phyloP scores from a whole-genome alignment of 163 green algal genomes.

The Scenedesmus sp. region DNA sequence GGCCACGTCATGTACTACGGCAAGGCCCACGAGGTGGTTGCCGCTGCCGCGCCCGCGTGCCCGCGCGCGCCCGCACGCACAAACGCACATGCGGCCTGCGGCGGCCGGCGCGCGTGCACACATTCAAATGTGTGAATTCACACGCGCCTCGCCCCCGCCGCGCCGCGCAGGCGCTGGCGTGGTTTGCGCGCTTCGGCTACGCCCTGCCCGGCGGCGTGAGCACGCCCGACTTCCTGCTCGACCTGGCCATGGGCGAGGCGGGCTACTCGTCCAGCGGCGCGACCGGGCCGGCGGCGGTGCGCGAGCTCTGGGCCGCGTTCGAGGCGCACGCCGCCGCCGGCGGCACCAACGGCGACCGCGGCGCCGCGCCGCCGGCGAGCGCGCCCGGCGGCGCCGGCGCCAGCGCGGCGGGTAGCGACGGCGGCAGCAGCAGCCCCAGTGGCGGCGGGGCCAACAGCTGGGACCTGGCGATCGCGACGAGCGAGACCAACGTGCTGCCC shows the following conservation, averaged over 20 bases:
- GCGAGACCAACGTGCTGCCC: too few relatives aligned
- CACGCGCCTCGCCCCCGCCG: too few relatives aligned
- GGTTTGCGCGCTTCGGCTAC: conserved; percentile 68
- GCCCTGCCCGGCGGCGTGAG: conserved; percentile 74
- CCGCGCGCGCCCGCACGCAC: too few relatives aligned
- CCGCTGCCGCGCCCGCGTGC: too few relatives aligned
- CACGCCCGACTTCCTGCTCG: conserved; percentile 87
- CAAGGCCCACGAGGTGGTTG: conserved; percentile 56
- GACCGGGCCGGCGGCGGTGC: conserved; percentile 17
- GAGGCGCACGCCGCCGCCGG: not conserved
- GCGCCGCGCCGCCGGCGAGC: too few relatives aligned
- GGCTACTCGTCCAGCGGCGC: conserved; percentile 29
- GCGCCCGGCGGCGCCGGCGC: too few relatives aligned
- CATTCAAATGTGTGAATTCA: not conserved
- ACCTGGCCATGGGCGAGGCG: conserved; percentile 63
- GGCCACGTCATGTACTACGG: conserved; percentile 88
- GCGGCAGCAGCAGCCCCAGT: too few relatives aligned
- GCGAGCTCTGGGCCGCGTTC: conserved; percentile 24
- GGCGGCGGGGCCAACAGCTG: too few relatives aligned
- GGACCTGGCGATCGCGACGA: too few relatives aligned
- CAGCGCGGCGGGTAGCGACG: too few relatives aligned
- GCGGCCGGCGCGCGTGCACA: not conserved
- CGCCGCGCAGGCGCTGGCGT: conserved; percentile 45
- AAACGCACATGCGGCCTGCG: too few relatives aligned
- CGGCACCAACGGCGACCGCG: too few relatives aligned